phyloP scores from a whole-genome alignment of 1,139 yeast genomes.

The Kluyveromyces sp. region DNA sequence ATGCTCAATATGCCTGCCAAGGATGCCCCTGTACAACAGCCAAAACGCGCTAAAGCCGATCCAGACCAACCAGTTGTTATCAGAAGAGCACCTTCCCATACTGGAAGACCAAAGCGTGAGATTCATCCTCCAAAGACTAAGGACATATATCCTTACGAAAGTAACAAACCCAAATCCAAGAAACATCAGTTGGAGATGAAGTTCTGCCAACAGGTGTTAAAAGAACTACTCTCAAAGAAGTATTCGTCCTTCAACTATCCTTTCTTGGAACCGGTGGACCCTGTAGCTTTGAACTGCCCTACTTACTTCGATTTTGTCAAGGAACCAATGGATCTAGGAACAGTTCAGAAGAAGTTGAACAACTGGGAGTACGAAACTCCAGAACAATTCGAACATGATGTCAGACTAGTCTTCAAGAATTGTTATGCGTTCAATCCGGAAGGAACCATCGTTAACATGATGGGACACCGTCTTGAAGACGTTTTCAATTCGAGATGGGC shows the following conservation, averaged over 20 bases:
- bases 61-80: constrained; percentile 34
- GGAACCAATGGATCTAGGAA: constrained; percentile 92
- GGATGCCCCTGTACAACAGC: constrained; percentile 43
- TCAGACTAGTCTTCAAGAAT: constrained; percentile 74
- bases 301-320: constrained; percentile 78
- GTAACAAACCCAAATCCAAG: constrained; percentile 74
- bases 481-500: constrained; percentile 86
- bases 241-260: constrained; percentile 83
- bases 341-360: constrained; percentile 70
- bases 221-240: constrained; percentile 77
- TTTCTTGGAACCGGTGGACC: constrained; percentile 89
- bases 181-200: constrained; percentile 85
- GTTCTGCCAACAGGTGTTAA: constrained; percentile 74
- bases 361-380: constrained; percentile 86
- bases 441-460: constrained; percentile 87
- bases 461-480: constrained; percentile 89
- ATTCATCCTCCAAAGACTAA: constrained; percentile 95
- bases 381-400: constrained; percentile 79
- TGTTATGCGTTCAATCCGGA: constrained; percentile 93
- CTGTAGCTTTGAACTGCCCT: constrained; percentile 89
- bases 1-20: constrained; percentile 86
- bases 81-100: constrained; percentile 56
- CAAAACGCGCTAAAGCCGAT: constrained; percentile 22
- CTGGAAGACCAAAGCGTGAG: constrained; percentile 82
- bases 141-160: constrained; percentile 76